Conservation (phyloP, 2,329 filamentous ascomycete genomes). For the Arthroderma uncinatum region DNA sequence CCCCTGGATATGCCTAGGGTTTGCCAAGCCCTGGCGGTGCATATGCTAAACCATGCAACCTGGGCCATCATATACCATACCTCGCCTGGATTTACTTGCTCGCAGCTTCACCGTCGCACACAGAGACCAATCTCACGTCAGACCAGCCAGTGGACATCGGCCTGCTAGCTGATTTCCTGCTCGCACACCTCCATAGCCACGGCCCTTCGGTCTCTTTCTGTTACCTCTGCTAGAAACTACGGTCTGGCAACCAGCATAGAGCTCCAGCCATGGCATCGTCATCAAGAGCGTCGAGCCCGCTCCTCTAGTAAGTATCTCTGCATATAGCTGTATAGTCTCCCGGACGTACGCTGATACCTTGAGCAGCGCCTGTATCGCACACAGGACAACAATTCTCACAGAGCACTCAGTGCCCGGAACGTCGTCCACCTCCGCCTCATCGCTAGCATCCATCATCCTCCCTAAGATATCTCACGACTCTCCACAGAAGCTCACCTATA, state of each 20-base stretch:
- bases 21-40: background rate
- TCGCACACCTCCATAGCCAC: background rate
- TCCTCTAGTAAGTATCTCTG: conserved; percentile 54
- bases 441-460: conserved; percentile 83
- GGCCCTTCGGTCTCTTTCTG: background rate
- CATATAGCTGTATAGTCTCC: background rate
- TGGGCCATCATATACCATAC: background rate
- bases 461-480: conserved; percentile 78
- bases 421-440: conserved; percentile 73
- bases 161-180: background rate
- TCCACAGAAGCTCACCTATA: conserved; percentile 86
- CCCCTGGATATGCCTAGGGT: too few relatives aligned
- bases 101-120: background rate
- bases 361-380: conserved; percentile 76
- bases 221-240: background rate
- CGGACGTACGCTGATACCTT: background rate
- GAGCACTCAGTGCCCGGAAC: conserved; percentile 84
- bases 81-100: background rate
- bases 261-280: conserved; percentile 11
- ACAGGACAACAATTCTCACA: conserved; percentile 82
- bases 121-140: background rate
- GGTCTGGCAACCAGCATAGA: background rate
- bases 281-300: conserved; percentile 43
- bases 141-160: background rate
- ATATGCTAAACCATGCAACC: background rate